A percentile compares a stretch with the other conserved stretches of the same genome.
phyloP scores from a whole-genome alignment of 192 early-diverging fungal genomes.

The Gaertneriomyces sp. region DNA sequence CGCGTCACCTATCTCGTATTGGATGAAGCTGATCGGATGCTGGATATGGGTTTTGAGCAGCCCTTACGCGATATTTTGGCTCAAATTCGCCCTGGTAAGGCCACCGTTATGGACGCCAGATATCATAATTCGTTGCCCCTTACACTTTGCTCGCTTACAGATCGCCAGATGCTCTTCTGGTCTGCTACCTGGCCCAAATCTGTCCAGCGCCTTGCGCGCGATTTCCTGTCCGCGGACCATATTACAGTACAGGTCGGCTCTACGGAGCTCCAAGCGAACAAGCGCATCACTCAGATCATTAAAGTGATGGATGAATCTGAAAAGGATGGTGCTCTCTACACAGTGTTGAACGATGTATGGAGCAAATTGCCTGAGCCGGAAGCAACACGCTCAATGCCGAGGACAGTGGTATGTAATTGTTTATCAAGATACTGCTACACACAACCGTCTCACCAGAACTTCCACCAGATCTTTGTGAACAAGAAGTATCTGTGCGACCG shows the following conservation, averaged over 20 bases:
- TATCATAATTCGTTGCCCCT: not conserved
- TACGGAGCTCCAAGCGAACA: slow-evolving; percentile 78
- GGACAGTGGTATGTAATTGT: slow-evolving; percentile 27
- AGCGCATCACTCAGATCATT: slow-evolving; percentile 81
- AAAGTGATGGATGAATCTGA: slow-evolving; percentile 73
- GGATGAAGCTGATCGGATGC: slow-evolving; percentile 96
- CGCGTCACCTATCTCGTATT: slow-evolving; percentile 92
- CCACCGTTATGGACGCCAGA: not conserved
- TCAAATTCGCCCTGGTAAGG: slow-evolving; percentile 54
- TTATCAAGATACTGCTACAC: no score
- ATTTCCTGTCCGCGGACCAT: slow-evolving; percentile 75
- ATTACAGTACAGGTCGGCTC: slow-evolving; percentile 85
- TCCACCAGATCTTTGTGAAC: slow-evolving; percentile 35
- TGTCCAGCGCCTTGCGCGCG: slow-evolving; percentile 80
- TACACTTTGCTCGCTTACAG: slow-evolving; percentile 32
- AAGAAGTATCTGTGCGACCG: slow-evolving; percentile 52
- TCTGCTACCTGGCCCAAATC: slow-evolving; percentile 93
- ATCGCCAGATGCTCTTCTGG: slow-evolving; percentile 91
- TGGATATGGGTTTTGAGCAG: slow-evolving; percentile 92
- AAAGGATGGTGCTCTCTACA: slow-evolving; percentile 75
- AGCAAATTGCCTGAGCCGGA: slow-evolving; percentile 37
- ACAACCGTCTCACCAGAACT: no score
- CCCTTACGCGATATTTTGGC: slow-evolving; percentile 83
- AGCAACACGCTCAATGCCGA: slow-evolving; percentile 33
- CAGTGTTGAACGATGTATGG: slow-evolving; percentile 46